Conservation (phyloP, 2,329 filamentous ascomycete genomes). For the Nothophaeocryptopus gaeumannii region DNA sequence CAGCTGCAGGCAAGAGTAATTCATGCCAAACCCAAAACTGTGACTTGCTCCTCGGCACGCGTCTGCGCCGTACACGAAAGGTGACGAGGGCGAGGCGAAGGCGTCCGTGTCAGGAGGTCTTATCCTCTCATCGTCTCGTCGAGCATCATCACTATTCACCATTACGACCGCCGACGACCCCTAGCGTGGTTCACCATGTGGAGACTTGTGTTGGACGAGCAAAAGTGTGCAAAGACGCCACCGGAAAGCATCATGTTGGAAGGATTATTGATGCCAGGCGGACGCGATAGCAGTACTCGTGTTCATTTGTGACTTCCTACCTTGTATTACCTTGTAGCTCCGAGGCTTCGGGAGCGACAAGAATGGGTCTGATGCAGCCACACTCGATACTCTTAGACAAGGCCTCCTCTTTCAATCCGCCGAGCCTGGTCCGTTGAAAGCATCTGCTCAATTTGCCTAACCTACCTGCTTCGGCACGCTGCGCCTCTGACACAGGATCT, state of each 20-base stretch:
- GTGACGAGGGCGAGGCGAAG: constrained; percentile 1
- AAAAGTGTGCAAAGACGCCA: constrained; percentile 18
- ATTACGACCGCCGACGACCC: background rate
- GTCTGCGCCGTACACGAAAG: background rate
- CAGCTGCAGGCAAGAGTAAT: constrained; percentile 7
- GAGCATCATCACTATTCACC: background rate
- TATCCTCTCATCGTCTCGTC: background rate
- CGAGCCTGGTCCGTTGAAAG: constrained; percentile 13
- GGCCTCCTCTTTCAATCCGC: constrained; percentile 13
- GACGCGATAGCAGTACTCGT: constrained; percentile 3
- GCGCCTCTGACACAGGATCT: constrained; percentile 24
- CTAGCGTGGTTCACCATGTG: constrained; percentile 5
- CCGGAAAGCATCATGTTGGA: constrained; percentile 1
- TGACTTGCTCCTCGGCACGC: constrained; percentile 9
- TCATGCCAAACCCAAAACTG: constrained; percentile 17
- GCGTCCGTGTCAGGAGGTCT: constrained; percentile 8
- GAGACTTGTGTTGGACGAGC: constrained; percentile 8
- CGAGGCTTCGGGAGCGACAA: constrained; percentile 21
- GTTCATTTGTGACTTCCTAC: constrained; percentile 12
- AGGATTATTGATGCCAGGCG: constrained; percentile 9
- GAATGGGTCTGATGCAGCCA: constrained; percentile 16
- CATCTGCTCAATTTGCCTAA: constrained; percentile 8
- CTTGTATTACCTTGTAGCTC: constrained; percentile 19
- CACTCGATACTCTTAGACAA: constrained; percentile 12
- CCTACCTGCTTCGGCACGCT: constrained; percentile 20